Percentiles rank a stretch among this genome's conserved stretches.
Conservation (phyloP, 331 rosid genomes). For the Cydonia oblonga region DNA sequence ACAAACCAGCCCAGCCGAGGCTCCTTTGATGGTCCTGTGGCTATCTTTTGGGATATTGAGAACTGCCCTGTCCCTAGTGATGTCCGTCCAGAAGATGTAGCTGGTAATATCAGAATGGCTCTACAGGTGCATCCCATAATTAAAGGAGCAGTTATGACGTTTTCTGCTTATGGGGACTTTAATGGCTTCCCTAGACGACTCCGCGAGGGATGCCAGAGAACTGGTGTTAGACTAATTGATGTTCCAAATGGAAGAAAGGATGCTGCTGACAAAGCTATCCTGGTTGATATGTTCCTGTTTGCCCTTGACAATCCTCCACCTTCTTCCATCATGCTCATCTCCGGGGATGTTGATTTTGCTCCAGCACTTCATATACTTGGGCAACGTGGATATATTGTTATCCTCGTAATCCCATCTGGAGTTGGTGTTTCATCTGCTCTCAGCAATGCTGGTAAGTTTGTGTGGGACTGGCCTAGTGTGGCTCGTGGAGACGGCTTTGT, state of each 20-base stretch:
- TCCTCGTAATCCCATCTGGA: conserved; percentile 83
- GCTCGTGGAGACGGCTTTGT: conserved; percentile 96
- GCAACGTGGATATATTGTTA: conserved; percentile 83
- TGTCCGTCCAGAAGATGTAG: conserved; percentile 93
- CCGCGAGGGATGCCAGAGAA: conserved; percentile 96
- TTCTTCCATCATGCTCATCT: conserved; percentile 83
- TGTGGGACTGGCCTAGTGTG: conserved; percentile 97
- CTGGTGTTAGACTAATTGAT: conserved; percentile 86
- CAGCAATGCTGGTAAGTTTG: conserved; percentile 88
- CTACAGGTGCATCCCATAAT: conserved; percentile 81
- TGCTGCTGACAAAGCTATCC: conserved; percentile 96
- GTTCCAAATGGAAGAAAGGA: conserved; percentile 99
- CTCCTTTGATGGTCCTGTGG: conserved; percentile 64
- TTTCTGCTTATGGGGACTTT: conserved; percentile 94
- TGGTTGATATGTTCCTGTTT: conserved; percentile 96
- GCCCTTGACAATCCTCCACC: conserved; percentile 98
- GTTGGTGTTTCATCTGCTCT: conserved; percentile 93
- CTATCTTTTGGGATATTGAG: conserved; percentile 96
- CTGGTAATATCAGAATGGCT: conserved; percentile 92
- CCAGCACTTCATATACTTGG: conserved; percentile 97
- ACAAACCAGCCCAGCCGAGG: conserved; percentile 37
- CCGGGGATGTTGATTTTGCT: conserved; percentile 94
- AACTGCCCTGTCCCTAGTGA: conserved; percentile 94
- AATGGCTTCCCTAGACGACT: conserved; percentile 83
- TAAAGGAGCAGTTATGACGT: conserved; percentile 71